Percentiles rank a stretch among this genome's conserved stretches.
Conservation (phyloP, 768 basidiomycete genomes). For the Termitomyces sp. region DNA sequence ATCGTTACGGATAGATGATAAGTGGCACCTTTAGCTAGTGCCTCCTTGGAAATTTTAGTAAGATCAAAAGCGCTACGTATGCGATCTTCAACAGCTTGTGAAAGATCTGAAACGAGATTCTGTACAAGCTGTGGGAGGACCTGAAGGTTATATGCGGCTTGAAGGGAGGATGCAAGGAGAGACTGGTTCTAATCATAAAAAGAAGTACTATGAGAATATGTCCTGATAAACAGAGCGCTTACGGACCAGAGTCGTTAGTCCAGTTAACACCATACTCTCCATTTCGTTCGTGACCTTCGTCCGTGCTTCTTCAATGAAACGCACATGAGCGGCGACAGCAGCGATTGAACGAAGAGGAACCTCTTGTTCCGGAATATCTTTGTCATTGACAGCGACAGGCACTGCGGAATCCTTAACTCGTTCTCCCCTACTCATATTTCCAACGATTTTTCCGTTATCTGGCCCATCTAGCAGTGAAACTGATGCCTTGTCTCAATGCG, state of each 20-base stretch:
- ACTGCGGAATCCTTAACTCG: constrained; percentile 8
- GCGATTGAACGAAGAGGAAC: constrained; percentile 72
- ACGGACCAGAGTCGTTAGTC: constrained; percentile 73
- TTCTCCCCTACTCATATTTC: neutral
- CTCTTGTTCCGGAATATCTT: constrained; percentile 17
- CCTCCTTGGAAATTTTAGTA: constrained; percentile 81
- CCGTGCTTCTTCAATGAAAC: constrained; percentile 69
- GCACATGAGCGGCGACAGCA: constrained; percentile 65
- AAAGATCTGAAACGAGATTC: constrained; percentile 73
- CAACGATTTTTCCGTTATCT: neutral
- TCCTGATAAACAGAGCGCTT: neutral
- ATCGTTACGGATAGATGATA: neutral
- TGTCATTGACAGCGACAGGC: constrained; percentile 8
- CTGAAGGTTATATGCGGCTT: constrained; percentile 92
- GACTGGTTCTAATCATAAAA: constrained; percentile 69
- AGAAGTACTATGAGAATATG: constrained; percentile 5
- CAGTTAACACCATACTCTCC: constrained; percentile 85
- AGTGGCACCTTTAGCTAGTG: constrained; percentile 65
- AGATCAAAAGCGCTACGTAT: constrained; percentile 86
- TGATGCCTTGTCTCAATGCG: constrained; percentile 19
- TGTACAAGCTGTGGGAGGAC: constrained; percentile 82
- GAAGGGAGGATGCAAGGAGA: constrained; percentile 86
- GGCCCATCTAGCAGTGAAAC: constrained; percentile 50
- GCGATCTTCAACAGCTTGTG: constrained; percentile 76
- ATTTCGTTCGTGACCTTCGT: constrained; percentile 76